Base-by-base conservation (phyloP, 1,284 basidiomycete genomes). In the Puccinia horiana region DNA sequence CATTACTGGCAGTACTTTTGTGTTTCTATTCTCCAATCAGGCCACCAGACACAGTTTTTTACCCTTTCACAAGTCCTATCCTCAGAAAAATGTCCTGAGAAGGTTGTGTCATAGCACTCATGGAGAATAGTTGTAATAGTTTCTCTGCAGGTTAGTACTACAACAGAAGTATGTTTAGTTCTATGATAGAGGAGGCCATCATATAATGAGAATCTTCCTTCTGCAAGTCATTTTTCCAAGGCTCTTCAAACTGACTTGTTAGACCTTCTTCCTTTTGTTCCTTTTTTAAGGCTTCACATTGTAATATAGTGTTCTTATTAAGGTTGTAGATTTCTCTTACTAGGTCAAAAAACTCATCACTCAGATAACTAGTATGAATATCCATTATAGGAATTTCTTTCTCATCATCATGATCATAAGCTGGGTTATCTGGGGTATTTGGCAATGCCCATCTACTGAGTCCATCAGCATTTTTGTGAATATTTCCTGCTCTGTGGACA, bases 391-490 rank as follows among this genome's bases (percentile, higher is more conserved):
- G 61, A 4, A 65, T 1, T 16, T 65, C 18, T 29, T 40, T 47
- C 5, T 42, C 72, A 40, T 47, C 14, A 52, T 35, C 73, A 54
- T 1, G n/a, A n/a, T n/a, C n/a, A n/a, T n/a, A n/a, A n/a, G n/a
- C n/a, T n/a, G n/a, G n/a, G n/a, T n/a, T n/a, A n/a, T n/a, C n/a
- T n/a, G n/a, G n/a, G n/a, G n/a, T n/a, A n/a, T n/a, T n/a, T n/a
- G n/a, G n/a, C n/a, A n/a, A n/a, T n/a, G n/a, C n/a, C n/a, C n/a
- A n/a, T n/a, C n/a, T n/a, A n/a, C n/a, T n/a, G n/a, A 75, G 23
- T 1, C 42, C 14, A 54, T 75, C 73, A 26, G 73, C 73, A 54
- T 54, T 75, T 2, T 75, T 54, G n/a, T 73, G 70, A 44, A 47
- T 47, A 23, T 32, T 44, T 18, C 70, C 70, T 44, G 35, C 67